These are phyloP conservation scores for Podospora conica DNA, from an alignment of 495 filamentous ascomycete species.

Conservation along the genomic window DNA sequence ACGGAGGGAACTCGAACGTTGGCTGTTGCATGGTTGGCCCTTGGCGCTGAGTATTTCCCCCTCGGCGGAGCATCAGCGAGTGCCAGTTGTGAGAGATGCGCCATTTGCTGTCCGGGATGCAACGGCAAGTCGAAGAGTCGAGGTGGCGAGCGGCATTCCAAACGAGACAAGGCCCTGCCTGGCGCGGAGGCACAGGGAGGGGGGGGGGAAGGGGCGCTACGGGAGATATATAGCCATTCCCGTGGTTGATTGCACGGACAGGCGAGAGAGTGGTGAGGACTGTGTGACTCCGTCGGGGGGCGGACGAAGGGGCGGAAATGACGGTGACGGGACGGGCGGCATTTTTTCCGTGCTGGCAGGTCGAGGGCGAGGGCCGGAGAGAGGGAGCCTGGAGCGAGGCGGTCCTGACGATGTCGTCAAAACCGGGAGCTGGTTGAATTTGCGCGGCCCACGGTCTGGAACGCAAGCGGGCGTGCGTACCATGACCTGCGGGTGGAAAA, in stretches of 20 bases:
- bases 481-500: not conserved
- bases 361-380: not conserved
- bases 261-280: not conserved
- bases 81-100: not conserved
- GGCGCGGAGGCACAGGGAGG: conserved; percentile 2
- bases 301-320: not conserved
- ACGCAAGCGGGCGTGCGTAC: not conserved
- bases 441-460: no score
- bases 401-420: no score
- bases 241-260: conserved; percentile 1
- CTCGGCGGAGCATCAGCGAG: not conserved
- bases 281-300: not conserved
- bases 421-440: no score
- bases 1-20: not conserved
- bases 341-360: not conserved
- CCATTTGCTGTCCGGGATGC: conserved; percentile 21
- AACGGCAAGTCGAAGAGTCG: conserved; percentile 7
- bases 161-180: conserved; percentile 8
- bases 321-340: not conserved
- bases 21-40: not conserved
- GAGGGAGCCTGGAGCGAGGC: no score
- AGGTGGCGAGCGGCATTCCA: conserved; percentile 14
- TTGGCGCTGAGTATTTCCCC: conserved; percentile 4
- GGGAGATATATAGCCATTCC: conserved; percentile 10
- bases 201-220: conserved; percentile 6